These are phyloP conservation scores for Nigrospora oryzae DNA, from an alignment of 2,329 filamentous ascomycete genomes.

Conservation along the genomic window DNA sequence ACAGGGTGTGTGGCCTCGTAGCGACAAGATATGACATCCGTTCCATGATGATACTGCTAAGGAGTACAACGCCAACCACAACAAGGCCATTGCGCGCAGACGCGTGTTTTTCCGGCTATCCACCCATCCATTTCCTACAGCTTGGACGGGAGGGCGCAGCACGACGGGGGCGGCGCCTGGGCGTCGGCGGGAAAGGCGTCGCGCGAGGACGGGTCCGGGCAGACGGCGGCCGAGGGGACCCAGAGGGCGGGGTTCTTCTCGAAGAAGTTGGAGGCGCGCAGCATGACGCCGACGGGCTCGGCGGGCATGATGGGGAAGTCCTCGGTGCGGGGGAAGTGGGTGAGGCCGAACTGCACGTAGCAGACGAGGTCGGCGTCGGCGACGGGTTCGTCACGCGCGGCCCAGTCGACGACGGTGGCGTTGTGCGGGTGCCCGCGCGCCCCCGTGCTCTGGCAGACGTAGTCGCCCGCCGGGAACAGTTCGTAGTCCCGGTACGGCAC, in stretches of 20 bases:
- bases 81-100: no score
- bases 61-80: no score
- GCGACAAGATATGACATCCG: no score
- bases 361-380: constrained; percentile 48
- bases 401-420: constrained; percentile 32
- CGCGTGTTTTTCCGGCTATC: no score
- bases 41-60: no score
- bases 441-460: constrained; percentile 45
- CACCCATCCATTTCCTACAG: no score
- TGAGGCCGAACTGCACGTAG: constrained; percentile 25
- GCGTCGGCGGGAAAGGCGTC: neutral
- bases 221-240: constrained; percentile 3
- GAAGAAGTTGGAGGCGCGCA: constrained; percentile 6
- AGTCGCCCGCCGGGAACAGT: constrained; percentile 50
- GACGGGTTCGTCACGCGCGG: constrained; percentile 41
- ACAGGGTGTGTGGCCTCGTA: no score
- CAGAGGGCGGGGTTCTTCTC: constrained; percentile 6
- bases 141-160: no score
- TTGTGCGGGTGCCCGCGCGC: constrained; percentile 32
- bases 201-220: constrained; percentile 1
- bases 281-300: constrained; percentile 7
- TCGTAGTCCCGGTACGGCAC: constrained; percentile 48
- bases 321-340: constrained; percentile 1
- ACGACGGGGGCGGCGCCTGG: neutral
- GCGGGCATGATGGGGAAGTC: constrained; percentile 6